Evolutionary conservation across 176 grass and related monocot species (phyloP), one percentile per base, ranked within the genome.

Genomic region (Raddia distichophylla): DNA sequence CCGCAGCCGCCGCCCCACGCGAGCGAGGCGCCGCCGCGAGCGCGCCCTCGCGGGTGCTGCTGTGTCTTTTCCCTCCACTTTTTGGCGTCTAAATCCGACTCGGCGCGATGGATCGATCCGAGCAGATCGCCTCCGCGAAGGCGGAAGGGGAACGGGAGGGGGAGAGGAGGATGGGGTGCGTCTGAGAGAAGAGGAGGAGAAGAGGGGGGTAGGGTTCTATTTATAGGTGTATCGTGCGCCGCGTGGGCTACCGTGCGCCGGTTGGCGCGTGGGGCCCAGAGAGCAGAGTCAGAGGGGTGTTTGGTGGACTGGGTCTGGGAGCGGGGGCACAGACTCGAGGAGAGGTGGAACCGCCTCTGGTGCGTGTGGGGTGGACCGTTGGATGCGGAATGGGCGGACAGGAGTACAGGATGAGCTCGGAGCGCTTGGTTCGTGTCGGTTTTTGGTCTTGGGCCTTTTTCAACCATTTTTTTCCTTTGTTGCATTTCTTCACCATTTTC

Each of bases 141-240:
- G 27, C 52, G 14, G 3, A 0, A 69, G 52, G 37, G 50, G 47
- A 27, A 27, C 27, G 56, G n/a, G 22, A 49, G 12, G 48, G 50
- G 68, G 69, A 10, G 27, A 73, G 18, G 9, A 10, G 27, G 27
- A 10, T 12, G 48, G 68, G 76, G 81, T 87, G 62, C 87, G 74
- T 82, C 69, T 83, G 51, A 74, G 44, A 33, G 81, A 91, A 77
- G 5, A 4, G 5, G 0, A 4, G n/a, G n/a, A n/a, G n/a, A 0
- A 0, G 7, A 0, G 20, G 34, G 27, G 93, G 78, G 81, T 89
- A 16, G 22, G 60, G 55, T 7, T 37, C 0, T 88, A 90, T 86
- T 95, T 95, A 92, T 95, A 92, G 86, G 69, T 87, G 63, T 13
- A 68, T 52, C 61, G 47, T 54, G 86, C 82, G 82, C 77, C 22